These are phyloP conservation scores for Jatropha curcas DNA, from an alignment of 345 rosid species.

Conservation along the genomic window DNA sequence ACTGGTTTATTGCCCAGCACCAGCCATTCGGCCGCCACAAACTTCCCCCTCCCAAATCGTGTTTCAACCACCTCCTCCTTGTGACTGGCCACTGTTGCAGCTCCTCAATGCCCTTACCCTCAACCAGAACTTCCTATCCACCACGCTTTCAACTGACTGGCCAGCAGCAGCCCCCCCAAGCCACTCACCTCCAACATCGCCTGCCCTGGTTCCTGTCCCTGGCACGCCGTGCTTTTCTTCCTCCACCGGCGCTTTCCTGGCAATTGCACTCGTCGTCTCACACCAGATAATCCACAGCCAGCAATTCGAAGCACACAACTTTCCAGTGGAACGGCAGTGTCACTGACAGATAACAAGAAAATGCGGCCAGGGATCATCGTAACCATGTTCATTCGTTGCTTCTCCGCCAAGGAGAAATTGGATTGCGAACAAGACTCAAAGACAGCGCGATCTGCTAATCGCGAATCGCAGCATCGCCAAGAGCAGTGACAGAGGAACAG, in stretches of 20 bases:
- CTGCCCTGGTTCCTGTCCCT: conserved; percentile 44
- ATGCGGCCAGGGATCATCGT: conserved; percentile 28
- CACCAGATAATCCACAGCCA: conserved; percentile 29
- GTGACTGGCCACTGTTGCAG: conserved; percentile 47
- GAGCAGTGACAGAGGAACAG: conserved; percentile 29
- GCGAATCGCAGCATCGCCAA: conserved; percentile 41
- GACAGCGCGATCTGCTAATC: conserved; percentile 48
- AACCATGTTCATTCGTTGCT: conserved; percentile 14
- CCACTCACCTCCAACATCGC: conserved; percentile 64
- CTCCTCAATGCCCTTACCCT: conserved; percentile 60
- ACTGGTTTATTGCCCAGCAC: conserved; percentile 56
- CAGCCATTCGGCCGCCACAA: conserved; percentile 53
- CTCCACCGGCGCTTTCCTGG: conserved; percentile 97
- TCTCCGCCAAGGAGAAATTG: conserved; percentile 29
- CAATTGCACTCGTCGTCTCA: conserved; percentile 40
- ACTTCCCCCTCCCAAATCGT: conserved; percentile 57
- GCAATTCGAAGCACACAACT: conserved; percentile 26
- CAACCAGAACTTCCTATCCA: conserved; percentile 54
- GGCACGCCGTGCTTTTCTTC: too few species aligned
- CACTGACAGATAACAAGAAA: conserved; percentile 32
- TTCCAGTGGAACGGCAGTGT: conserved; percentile 22
- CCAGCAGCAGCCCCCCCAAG: conserved; percentile 57
- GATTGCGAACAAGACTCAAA: conserved; percentile 26
- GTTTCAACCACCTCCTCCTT: conserved; percentile 51
- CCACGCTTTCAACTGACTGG: conserved; percentile 64